Evolutionary conservation across 768 basidiomycete genomes (phyloP), one percentile per base, ranked within the genome.

Genomic region (Scleroderma citrinum): DNA sequence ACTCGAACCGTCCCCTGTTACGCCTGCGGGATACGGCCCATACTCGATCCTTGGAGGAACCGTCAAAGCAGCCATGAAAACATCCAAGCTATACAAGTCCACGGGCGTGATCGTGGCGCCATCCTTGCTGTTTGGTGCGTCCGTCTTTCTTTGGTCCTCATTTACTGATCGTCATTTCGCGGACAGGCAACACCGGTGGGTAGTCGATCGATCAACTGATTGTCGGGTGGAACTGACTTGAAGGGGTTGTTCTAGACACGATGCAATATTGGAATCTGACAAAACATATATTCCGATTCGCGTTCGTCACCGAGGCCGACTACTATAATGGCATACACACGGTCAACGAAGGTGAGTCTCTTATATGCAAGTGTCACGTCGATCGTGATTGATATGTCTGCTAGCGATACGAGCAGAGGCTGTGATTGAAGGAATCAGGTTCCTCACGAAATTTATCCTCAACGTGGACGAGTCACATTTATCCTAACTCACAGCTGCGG

Each of bases 1-100:
- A 4, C 65, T 85, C 13, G 80, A 85, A 49, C 85, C 84, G 21
- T 84, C 86, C 2, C 83, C 83, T 0, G 66, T 82, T 21, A 78
- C 84, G 10, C 80, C 58, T 16, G 29, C 34, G 11, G 45, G 30
- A 26, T 36, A 51, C 45, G 58, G 52, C n/a, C 58, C 58, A 24
- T 59, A 53, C 32, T 56, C 58, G 21, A 32, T 59, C 21, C 47
- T 59, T 12, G 51, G 49, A 66, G 69, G 47, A 55, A 66, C 51
- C 58, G 60, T 49, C 47, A 58, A 31, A 61, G 71, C 50, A 59
- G 66, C 47, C 71, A 72, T 60, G 39, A 64, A 58, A 42, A 49
- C 44, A 38, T 52, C 44, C 16, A 35, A n/a, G 14, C 47, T 32
- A 35, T 48, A 44, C 47, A 52, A 50, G 17, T 44, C 16, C 21